Evolutionary conservation across 257 asterid genomes (phyloP).

Genomic region (Ocimum tenuiflorum): DNA sequence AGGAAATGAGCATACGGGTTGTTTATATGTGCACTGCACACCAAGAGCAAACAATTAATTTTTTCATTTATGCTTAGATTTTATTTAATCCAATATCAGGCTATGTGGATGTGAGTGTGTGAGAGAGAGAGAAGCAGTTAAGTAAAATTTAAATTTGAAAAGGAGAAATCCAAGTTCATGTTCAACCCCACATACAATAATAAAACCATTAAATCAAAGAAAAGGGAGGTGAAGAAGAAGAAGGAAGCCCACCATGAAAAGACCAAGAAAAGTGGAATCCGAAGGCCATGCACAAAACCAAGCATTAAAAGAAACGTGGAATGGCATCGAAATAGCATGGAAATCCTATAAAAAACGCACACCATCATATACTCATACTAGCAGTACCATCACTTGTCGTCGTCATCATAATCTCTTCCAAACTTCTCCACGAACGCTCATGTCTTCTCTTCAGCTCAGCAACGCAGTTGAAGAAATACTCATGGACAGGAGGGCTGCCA

Average conservation of each 20-base stretch:
- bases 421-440: constrained; percentile 36
- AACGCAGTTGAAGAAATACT: constrained; percentile 34
- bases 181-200: neutral
- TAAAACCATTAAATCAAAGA: neutral
- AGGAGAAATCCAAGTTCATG: constrained; percentile 4
- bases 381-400: neutral
- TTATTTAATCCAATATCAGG: neutral
- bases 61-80: too few relatives aligned
- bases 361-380: neutral
- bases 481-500: constrained; percentile 36
- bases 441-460: constrained; percentile 40
- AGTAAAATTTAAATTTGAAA: constrained; percentile 14
- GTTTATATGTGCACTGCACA: too few relatives aligned
- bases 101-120: neutral
- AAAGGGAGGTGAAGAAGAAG: neutral
- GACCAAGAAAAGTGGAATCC: constrained; percentile 24
- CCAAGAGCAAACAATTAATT: too few relatives aligned
- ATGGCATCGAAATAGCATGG: constrained; percentile 23
- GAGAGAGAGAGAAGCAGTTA: neutral
- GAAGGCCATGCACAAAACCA: constrained; percentile 17
- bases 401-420: constrained; percentile 7
- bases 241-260: constrained; percentile 26
- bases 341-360: neutral
- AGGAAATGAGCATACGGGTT: too few relatives aligned
- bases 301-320: constrained; percentile 20